Percentiles rank a stretch among this genome's conserved stretches.
Conservation (phyloP, 176 grass and related monocot species). For the Dactylis glomerata region DNA sequence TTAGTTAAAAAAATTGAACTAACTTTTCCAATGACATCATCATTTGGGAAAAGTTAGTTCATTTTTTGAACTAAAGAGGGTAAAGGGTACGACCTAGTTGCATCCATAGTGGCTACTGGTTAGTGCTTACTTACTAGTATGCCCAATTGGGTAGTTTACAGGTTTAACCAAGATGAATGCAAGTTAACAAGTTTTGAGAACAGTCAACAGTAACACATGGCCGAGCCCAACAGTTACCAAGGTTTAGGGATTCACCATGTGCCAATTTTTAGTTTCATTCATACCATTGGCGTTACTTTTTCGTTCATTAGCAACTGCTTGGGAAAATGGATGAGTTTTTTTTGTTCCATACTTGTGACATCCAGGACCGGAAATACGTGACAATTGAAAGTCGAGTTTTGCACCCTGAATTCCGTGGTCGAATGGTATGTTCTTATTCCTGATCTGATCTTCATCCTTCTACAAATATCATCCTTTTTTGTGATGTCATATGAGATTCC, state of each 20-base stretch:
- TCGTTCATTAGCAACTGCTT: slow-evolving; percentile 12
- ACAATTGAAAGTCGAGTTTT: slow-evolving; percentile 58
- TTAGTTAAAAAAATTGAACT: too few relatives aligned
- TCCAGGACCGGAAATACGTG: slow-evolving; percentile 87
- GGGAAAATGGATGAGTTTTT: slow-evolving; percentile 34
- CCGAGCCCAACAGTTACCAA: background rate
- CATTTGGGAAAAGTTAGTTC: too few relatives aligned
- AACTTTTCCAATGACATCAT: too few relatives aligned
- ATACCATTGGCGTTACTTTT: background rate
- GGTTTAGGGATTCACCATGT: background rate
- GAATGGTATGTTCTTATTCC: slow-evolving; percentile 65
- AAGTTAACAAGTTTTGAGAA: background rate
- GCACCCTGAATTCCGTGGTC: slow-evolving; percentile 89
- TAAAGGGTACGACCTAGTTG: too few relatives aligned
- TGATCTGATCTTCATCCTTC: background rate
- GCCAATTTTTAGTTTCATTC: background rate
- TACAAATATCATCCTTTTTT: background rate
- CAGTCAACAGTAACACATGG: background rate
- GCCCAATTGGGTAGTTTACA: background rate
- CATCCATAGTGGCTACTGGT: too few relatives aligned
- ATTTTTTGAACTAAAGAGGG: too few relatives aligned
- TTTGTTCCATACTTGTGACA: slow-evolving; percentile 35
- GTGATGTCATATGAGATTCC: background rate
- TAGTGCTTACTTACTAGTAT: slow-evolving; percentile 1
- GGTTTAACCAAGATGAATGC: background rate